Conservation (phyloP, 2,329 filamentous ascomycete genomes). For the Malbranchea zuffiana region DNA sequence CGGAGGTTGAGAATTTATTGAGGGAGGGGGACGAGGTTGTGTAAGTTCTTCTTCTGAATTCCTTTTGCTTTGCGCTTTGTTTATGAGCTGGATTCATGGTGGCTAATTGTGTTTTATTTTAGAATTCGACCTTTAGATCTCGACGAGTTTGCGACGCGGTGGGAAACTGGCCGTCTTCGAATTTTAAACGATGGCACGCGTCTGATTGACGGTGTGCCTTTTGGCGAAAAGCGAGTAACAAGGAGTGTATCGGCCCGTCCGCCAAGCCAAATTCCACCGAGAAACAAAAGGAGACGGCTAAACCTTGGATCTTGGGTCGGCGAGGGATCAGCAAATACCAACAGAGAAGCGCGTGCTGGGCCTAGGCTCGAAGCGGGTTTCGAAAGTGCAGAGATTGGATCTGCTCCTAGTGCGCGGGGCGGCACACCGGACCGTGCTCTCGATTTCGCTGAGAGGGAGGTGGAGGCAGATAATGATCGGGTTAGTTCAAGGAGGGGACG, state of each 20-base stretch:
- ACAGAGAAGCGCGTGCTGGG: too few relatives aligned
- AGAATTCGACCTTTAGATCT: slow-evolving; percentile 70
- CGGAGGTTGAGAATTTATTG: slow-evolving; percentile 56
- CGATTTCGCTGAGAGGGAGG: too few relatives aligned
- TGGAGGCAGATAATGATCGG: too few relatives aligned
- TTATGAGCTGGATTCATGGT: neutral
- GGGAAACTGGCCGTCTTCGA: slow-evolving; percentile 66
- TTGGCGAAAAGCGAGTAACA: slow-evolving; percentile 61
- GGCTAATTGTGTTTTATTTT: slow-evolving; percentile 7
- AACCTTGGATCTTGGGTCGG: slow-evolving; percentile 15
- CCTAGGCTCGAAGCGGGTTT: too few relatives aligned
- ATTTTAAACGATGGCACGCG: slow-evolving; percentile 69
- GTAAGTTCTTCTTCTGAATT: slow-evolving; percentile 41
- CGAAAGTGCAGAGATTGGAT: too few relatives aligned
- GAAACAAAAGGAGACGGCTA: slow-evolving; percentile 58
- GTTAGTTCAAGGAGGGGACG: too few relatives aligned
- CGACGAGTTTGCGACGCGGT: slow-evolving; percentile 61
- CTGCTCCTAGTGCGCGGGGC: too few relatives aligned
- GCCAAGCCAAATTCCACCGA: slow-evolving; percentile 57
- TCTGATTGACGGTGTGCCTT: slow-evolving; percentile 74
- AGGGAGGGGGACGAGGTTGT: slow-evolving; percentile 75
- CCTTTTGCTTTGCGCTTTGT: neutral
- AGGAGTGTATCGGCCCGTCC: slow-evolving; percentile 50
- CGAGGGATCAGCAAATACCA: slow-evolving; percentile 4
- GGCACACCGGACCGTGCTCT: too few relatives aligned